A percentile compares a stretch with the other conserved stretches of the same genome.
Conservation (phyloP, 768 basidiomycete species). For the Pleurotus salmoneostramineus region DNA sequence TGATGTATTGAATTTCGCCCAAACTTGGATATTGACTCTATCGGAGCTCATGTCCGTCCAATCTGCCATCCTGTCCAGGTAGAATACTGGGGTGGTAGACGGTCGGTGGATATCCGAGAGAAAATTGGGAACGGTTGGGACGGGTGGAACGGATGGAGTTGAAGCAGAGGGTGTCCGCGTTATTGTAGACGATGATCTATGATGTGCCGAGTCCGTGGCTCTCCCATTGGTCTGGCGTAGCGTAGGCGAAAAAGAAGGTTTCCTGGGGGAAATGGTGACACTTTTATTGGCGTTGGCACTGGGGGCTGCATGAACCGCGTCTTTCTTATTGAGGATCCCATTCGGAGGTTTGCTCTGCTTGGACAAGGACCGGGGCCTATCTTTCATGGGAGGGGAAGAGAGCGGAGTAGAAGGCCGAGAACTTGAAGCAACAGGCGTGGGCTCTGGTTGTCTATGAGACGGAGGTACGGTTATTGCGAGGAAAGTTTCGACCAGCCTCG, state of each 20-base stretch:
- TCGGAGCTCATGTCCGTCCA: constrained; percentile 52
- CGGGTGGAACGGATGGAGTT: constrained; percentile 19
- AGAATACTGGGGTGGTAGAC: constrained; percentile 80
- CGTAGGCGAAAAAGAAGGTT: constrained; percentile 9
- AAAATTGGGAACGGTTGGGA: constrained; percentile 48
- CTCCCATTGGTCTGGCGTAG: constrained; percentile 1
- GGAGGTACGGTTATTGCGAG: constrained; percentile 47
- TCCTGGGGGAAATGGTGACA: constrained; percentile 5
- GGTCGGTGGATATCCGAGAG: constrained; percentile 77
- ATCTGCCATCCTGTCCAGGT: constrained; percentile 59
- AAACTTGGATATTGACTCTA: constrained; percentile 52
- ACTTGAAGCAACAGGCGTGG: constrained; percentile 9
- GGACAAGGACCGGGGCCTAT: not conserved
- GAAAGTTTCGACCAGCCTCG: constrained; percentile 78
- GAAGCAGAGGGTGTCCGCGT: constrained; percentile 18
- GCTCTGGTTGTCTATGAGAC: not conserved
- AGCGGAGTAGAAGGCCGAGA: constrained; percentile 12
- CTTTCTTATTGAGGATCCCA: not conserved
- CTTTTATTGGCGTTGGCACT: too few species aligned
- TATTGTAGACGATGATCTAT: not conserved
- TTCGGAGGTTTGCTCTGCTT: constrained; percentile 2
- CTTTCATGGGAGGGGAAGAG: constrained; percentile 4
- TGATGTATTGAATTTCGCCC: constrained; percentile 40
- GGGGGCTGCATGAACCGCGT: not conserved
- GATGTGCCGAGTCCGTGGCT: not conserved